These are phyloP conservation scores for Solanum peruvianum DNA, from an alignment of 257 asterid species.

Conservation along the genomic window DNA sequence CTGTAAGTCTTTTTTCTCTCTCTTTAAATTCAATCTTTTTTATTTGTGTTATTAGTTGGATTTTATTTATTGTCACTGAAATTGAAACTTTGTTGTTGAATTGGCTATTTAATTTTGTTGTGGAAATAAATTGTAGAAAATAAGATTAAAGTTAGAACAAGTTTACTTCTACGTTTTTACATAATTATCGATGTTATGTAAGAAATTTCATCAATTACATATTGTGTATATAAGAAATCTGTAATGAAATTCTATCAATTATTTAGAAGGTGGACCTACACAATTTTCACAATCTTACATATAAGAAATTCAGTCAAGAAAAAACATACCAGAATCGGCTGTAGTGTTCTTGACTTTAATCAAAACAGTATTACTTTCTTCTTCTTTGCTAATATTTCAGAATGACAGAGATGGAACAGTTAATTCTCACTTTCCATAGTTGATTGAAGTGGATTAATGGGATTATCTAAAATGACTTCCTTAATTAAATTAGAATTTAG, in stretches of 20 bases:
- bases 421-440: background rate
- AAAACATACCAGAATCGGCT: background rate
- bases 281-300: background rate
- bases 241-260: background rate
- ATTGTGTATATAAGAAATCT: background rate
- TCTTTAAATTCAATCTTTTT: background rate
- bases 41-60: background rate
- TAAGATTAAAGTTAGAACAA: background rate
- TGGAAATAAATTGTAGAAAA: background rate
- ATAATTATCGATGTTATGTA: background rate
- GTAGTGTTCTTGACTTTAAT: background rate
- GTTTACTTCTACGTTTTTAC: background rate
- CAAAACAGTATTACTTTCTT: background rate
- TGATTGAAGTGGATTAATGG: background rate
- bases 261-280: background rate
- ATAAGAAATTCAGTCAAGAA: background rate
- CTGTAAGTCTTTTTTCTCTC: background rate
- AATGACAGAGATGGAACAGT: background rate
- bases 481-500: background rate
- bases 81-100: background rate
- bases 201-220: background rate
- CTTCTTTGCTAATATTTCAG: background rate
- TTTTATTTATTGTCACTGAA: background rate
- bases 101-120: background rate
- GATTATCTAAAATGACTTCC: background rate